These are phyloP conservation scores for Penicillium sp. DNA, from an alignment of 2,329 filamentous ascomycete species.

Conservation along the genomic window DNA sequence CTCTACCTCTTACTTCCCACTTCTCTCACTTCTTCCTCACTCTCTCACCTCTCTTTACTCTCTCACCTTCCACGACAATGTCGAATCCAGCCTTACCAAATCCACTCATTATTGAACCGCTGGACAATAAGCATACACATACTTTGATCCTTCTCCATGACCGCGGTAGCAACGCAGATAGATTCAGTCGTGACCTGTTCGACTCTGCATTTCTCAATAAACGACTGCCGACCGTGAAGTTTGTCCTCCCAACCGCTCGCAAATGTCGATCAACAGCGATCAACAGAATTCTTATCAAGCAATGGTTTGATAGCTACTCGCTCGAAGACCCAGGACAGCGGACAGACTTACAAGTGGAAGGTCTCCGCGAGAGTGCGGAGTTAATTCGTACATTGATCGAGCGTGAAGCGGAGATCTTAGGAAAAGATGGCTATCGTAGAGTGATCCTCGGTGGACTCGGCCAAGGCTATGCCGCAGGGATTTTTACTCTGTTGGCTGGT, in stretches of 20 bases:
- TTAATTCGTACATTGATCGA: constrained; percentile 35
- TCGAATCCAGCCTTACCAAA: constrained; percentile 5
- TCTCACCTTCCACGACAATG: not conserved
- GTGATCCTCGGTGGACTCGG: constrained; percentile 50
- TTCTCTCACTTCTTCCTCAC: too few species aligned
- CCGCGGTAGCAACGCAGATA: constrained; percentile 31
- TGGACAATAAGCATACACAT: constrained; percentile 6
- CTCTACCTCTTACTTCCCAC: too few species aligned
- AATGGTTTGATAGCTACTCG: constrained; percentile 50
- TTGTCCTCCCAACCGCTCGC: constrained; percentile 49
- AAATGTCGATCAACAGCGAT: constrained; percentile 43
- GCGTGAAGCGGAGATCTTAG: constrained; percentile 27
- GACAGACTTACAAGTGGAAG: constrained; percentile 42
- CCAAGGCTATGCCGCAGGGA: constrained; percentile 48
- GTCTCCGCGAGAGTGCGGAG: constrained; percentile 40
- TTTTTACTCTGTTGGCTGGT: constrained; percentile 42
- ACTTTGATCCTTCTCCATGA: constrained; percentile 11
- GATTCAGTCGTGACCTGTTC: constrained; percentile 35
- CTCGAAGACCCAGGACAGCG: constrained; percentile 39
- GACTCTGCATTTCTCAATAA: constrained; percentile 13
- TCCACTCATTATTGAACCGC: constrained; percentile 2
- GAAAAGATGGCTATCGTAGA: constrained; percentile 31
- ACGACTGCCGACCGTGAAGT: constrained; percentile 34
- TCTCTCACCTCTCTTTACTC: not conserved
- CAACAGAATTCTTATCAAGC: constrained; percentile 41